Evolutionary conservation across 1,284 basidiomycete genomes (phyloP), one percentile per base, ranked within the genome.

Genomic region (Singerocomus rubriflavus): DNA sequence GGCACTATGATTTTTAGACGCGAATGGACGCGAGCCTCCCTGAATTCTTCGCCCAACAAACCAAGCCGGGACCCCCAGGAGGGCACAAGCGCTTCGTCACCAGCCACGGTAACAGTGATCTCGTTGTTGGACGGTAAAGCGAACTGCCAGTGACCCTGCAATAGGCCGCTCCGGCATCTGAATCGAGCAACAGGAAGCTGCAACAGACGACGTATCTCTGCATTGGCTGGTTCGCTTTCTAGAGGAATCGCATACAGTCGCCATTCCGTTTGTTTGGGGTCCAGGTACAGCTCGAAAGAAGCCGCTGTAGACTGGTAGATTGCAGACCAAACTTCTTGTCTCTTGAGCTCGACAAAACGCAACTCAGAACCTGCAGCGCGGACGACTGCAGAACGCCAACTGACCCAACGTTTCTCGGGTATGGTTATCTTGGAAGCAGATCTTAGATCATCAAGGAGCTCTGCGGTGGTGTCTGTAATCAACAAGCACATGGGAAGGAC

Each of bases 21-120:
- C 0, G 88, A 83, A 69, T 85, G 82, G 7, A 93, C 84, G 52
- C 72, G 73, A 59, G 81, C 83, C 46, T 85, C 83, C 45, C 77
- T 82, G 68, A 82, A 85, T 36, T 82, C 77, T 11, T 81, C 81
- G 5, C 76, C 76, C 37, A 75, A 74, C 13, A 98, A 73, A n/a
- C 93, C 94, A 41, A 98, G 78, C 25, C 84, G 80, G 27, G 85
- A 80, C 58, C 92, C 85, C 93, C 93, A 98, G 3, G 88, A 84
- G 8, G 89, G 87, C 0, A 94, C 88, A 7, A 81, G 74, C 27
- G 87, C 81, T 14, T 85, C 89, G 14, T 70, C 66, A 13, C 90
- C 91, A 55, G 80, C 69, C 39, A 97, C 76, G 8, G 75, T 76
- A 57, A 93, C 66, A 1, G 73, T 62, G 44, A 92, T 73, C 5